A percentile compares a stretch with the other conserved stretches of the same genome.
phyloP scores from a whole-genome alignment of 202 grass and related monocot genomes.

The Bolboschoenoplectus hybrid region DNA sequence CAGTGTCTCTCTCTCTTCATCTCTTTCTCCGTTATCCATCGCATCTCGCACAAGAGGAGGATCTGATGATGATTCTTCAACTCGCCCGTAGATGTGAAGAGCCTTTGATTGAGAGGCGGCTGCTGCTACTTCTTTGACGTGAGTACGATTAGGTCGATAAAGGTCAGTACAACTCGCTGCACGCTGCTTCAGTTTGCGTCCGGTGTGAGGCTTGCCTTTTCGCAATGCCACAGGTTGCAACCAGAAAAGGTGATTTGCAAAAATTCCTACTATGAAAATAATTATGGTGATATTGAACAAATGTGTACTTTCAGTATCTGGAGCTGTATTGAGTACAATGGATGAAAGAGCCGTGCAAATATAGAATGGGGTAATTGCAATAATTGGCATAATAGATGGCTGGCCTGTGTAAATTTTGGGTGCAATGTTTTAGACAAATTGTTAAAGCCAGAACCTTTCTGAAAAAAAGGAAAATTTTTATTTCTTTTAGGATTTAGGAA shows the following conservation, averaged over 20 bases:
- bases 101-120: not conserved
- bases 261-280: not conserved
- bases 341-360: not conserved
- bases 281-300: not conserved
- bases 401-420: not conserved
- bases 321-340: not conserved
- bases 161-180: too few species aligned
- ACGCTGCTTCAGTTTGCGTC: too few species aligned
- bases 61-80: not conserved
- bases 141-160: not conserved
- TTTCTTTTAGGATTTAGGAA: not conserved
- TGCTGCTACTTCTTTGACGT: not conserved
- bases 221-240: not conserved
- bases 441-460: not conserved
- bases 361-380: not conserved
- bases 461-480: not conserved
- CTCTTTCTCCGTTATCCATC: not conserved
- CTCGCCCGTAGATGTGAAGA: too few species aligned
- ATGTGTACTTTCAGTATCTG: not conserved
- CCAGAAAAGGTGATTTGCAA: not conserved
- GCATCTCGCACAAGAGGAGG: not conserved
- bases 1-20: not conserved
- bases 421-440: not conserved
- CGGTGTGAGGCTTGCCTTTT: not conserved
- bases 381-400: not conserved